Evolutionary conservation across 1,139 yeast genomes (phyloP), one percentile per base, ranked within the genome.

Genomic region (Martiniozyma asiatica): DNA sequence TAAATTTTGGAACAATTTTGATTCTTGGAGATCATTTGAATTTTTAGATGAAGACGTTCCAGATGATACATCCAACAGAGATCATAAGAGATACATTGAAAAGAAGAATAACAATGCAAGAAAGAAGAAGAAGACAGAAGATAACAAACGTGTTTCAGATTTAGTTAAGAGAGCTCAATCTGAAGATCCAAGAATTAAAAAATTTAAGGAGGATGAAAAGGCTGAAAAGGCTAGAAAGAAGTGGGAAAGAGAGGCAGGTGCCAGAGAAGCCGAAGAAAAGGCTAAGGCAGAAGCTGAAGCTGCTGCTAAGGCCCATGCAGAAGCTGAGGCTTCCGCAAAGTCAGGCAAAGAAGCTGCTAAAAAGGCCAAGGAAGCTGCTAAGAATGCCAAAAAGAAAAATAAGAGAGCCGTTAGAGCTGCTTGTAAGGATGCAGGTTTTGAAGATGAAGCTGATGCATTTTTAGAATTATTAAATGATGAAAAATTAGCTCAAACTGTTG

Each of bases 1-100:
- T 67, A 63, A 68, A 36, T 84, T 82, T 68, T 89, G 92, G 89
- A 85, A 85, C 61, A 79, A 80, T 58, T 84, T 89, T 48, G 97
- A 89, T 57, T 89, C 98, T 20, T 89, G 99, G 99, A 84, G 94
- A 68, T 68, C 95, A 27, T 89, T 89, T 55, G 99, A 89, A 65
- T 89, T 87, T 64, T 73, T 87, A 58, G 99, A 89, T 55, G 98
- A 89, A 65, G 99, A 89, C 56, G 96, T 87, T 52, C 99, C 99
- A 44, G 99, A 89, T 65, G 99, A 89, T 63, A 81, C 96, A 40
- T 82, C 94, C 41, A 92, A 89, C 74, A 85, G 99, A 70, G 98
- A 89, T 58, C 94, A 89, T 72, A 89, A 89, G 69, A 93, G 99
- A 65, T 82, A 85, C 66, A 79, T 87, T 48, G 98, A 89, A 65